Conservation (phyloP, 768 basidiomycete species). For the Termitomyces eurrhizus region DNA sequence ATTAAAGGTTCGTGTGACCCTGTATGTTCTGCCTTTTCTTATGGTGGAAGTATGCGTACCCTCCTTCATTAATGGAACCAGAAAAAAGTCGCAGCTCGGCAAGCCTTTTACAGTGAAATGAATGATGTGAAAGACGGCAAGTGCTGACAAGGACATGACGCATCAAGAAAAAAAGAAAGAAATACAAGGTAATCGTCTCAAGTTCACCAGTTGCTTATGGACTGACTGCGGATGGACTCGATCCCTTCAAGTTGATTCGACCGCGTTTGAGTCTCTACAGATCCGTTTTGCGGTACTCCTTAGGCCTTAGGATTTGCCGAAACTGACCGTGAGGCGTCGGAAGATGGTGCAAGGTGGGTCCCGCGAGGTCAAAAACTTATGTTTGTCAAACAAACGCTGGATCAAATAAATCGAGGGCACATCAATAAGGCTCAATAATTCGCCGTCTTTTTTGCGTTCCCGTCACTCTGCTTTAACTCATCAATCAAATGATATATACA, state of each 20-base stretch:
- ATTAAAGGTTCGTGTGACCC: neutral
- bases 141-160: neutral
- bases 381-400: constrained; percentile 3
- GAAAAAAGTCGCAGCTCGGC: neutral
- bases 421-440: neutral
- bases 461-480: too few species aligned
- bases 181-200: neutral
- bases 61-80: neutral
- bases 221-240: neutral
- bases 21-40: neutral
- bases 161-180: neutral
- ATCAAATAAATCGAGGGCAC: neutral
- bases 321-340: neutral
- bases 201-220: neutral
- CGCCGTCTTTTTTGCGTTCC: neutral
- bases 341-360: neutral
- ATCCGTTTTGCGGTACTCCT: neutral
- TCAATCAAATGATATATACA: neutral
- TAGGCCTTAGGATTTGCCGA: neutral
- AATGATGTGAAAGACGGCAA: neutral
- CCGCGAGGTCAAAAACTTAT: neutral
- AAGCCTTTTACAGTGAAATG: neutral
- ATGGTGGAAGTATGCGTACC: neutral
- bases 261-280: neutral
- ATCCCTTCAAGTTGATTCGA: neutral